A percentile compares a stretch with the other conserved stretches of the same genome.
phyloP scores from a whole-genome alignment of 2,329 filamentous ascomycete genomes.

The Capronia epimyces region DNA sequence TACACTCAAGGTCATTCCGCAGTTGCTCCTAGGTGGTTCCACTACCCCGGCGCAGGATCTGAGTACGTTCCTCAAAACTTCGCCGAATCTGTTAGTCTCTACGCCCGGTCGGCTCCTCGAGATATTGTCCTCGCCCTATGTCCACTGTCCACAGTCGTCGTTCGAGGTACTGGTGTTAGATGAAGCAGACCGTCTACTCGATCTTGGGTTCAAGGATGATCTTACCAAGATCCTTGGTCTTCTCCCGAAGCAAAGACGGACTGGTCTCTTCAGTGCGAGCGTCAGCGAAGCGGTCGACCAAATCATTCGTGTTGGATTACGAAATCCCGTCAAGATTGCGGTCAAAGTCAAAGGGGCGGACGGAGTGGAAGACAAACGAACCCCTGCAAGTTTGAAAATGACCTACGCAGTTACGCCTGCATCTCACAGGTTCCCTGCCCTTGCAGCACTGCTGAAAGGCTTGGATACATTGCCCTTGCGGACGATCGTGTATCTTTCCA shows the following conservation, averaged over 20 bases:
- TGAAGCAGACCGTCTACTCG: constrained; percentile 86
- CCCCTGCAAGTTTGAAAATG: constrained; percentile 85
- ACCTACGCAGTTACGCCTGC: constrained; percentile 71
- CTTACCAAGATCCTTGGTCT: constrained; percentile 67
- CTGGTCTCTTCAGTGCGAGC: constrained; percentile 88
- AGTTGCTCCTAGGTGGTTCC: constrained; percentile 79
- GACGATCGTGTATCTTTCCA: constrained; percentile 86
- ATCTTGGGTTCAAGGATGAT: constrained; percentile 90
- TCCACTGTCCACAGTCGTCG: constrained; percentile 78
- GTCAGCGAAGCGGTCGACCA: constrained; percentile 94
- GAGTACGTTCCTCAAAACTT: constrained; percentile 73
- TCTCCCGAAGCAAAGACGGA: constrained; percentile 86
- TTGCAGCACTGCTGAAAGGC: constrained; percentile 63
- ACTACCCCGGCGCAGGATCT: constrained; percentile 80
- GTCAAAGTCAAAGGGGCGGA: constrained; percentile 80
- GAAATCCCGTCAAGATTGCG: constrained; percentile 90
- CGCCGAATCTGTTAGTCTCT: constrained; percentile 82
- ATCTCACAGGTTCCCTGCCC: constrained; percentile 70
- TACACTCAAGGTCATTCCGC: constrained; percentile 65
- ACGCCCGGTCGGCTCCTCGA: constrained; percentile 88
- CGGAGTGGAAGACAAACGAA: constrained; percentile 75
- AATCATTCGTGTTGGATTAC: constrained; percentile 81
- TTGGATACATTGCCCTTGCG: constrained; percentile 72
- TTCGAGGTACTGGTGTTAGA: constrained; percentile 92
- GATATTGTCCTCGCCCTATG: constrained; percentile 76